phyloP scores from a whole-genome alignment of 768 basidiomycete genomes.

The Russula foetens region DNA sequence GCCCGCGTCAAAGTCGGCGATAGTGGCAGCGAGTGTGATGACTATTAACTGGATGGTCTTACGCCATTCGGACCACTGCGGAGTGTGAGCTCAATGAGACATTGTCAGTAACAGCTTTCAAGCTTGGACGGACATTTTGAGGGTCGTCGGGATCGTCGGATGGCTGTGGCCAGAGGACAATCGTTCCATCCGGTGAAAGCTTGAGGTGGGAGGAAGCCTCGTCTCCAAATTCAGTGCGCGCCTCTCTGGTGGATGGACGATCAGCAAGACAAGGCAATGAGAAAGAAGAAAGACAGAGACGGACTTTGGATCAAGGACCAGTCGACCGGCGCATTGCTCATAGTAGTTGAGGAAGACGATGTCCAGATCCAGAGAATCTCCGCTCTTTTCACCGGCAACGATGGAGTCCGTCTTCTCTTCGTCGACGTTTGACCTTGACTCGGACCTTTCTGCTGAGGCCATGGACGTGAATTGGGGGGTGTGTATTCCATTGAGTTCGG shows the following conservation, averaged over 20 bases:
- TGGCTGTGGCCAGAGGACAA: constrained; percentile 65
- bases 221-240: constrained; percentile 52
- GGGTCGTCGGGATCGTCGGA: constrained; percentile 53
- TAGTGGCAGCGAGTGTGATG: constrained; percentile 53
- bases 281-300: no score
- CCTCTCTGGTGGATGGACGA: constrained; percentile 44
- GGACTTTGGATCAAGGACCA: constrained; percentile 52
- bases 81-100: constrained; percentile 13
- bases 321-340: constrained; percentile 46
- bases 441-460: no score
- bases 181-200: constrained; percentile 47
- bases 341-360: constrained; percentile 38
- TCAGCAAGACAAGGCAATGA: neutral
- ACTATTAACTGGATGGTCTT: constrained; percentile 53
- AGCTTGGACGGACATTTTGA: constrained; percentile 39
- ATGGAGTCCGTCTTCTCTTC: no score
- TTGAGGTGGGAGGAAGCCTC: constrained; percentile 47
- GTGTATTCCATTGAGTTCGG: no score
- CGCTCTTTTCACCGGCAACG: no score
- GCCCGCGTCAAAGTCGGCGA: constrained; percentile 61
- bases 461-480: no score
- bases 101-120: neutral
- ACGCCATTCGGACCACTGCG: constrained; percentile 42
- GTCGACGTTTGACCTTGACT: no score
- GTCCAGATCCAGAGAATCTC: no score